These are phyloP conservation scores for Peribolospora kevripleyi DNA, from an alignment of 768 basidiomycete genomes.

Conservation along the genomic window DNA sequence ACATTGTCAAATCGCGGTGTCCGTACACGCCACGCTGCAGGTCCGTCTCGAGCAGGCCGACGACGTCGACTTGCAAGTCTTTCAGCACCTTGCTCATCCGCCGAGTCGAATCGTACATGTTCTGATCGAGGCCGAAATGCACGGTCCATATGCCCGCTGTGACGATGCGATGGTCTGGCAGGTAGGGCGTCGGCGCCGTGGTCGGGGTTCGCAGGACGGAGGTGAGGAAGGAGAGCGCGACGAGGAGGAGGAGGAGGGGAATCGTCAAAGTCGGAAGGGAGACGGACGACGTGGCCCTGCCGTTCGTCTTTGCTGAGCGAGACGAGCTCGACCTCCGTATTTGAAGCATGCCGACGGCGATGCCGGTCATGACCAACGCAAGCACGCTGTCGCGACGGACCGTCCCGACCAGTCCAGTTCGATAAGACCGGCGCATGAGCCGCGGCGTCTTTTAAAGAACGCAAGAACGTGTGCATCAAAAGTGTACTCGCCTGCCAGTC, in stretches of 20 bases:
- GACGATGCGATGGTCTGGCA: conserved; percentile 30
- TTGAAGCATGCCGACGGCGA: background rate
- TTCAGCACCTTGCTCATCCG: conserved; percentile 37
- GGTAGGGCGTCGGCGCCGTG: background rate
- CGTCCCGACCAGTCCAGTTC: no score
- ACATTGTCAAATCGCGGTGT: conserved; percentile 33
- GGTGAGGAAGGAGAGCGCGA: background rate
- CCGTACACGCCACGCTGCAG: conserved; percentile 52
- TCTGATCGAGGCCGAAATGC: conserved; percentile 60
- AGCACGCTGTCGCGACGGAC: conserved; percentile 2
- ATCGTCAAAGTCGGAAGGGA: background rate
- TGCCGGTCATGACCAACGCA: background rate
- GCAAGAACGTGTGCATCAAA: no score
- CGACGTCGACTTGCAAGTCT: conserved; percentile 64
- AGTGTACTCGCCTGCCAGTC: no score
- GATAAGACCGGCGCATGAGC: no score
- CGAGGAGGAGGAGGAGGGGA: background rate
- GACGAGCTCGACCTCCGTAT: background rate
- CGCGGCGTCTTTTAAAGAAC: no score
- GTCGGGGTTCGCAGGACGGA: background rate
- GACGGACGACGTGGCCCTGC: background rate
- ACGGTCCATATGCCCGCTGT: conserved; percentile 76
- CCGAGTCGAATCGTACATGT: conserved; percentile 35
- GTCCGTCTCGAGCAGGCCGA: conserved; percentile 69
- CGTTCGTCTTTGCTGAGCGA: background rate